Conservation (phyloP, 2,329 filamentous ascomycete species). For the Phyllosticta citribraziliensis region DNA sequence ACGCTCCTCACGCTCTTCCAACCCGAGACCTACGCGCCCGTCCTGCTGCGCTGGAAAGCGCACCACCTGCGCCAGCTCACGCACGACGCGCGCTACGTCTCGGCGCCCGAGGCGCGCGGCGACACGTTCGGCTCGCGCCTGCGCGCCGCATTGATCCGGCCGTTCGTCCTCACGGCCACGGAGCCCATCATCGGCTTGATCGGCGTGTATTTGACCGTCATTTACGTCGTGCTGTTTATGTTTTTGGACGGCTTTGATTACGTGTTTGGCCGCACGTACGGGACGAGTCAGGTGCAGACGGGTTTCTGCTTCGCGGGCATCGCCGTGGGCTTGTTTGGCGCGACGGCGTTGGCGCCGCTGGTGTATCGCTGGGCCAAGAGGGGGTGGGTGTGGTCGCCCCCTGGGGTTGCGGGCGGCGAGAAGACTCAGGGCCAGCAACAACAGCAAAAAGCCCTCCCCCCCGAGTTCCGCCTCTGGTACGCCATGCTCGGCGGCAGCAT, state of each 20-base stretch:
- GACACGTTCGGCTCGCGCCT: slow-evolving; percentile 29
- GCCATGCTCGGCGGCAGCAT: slow-evolving; percentile 33
- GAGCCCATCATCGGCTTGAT: slow-evolving; percentile 39
- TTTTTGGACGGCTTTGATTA: slow-evolving; percentile 43
- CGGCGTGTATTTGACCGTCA: slow-evolving; percentile 40
- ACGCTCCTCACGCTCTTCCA: slow-evolving; percentile 31
- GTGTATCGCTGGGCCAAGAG: slow-evolving; percentile 35
- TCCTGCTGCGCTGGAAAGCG: slow-evolving; percentile 28
- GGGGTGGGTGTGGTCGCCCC: no score
- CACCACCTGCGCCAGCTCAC: slow-evolving; percentile 19
- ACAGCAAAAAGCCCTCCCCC: not conserved
- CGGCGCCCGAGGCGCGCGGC: slow-evolving; percentile 36
- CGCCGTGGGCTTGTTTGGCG: slow-evolving; percentile 31
- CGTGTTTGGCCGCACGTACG: slow-evolving; percentile 42
- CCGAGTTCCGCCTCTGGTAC: slow-evolving; percentile 29
- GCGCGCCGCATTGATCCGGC: slow-evolving; percentile 30
- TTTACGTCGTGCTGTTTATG: slow-evolving; percentile 47
- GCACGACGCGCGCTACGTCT: slow-evolving; percentile 36
- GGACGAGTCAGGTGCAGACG: slow-evolving; percentile 30
- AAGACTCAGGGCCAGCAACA: no score
- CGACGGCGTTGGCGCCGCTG: slow-evolving; percentile 32
- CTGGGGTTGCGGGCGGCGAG: no score
- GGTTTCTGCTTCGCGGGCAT: slow-evolving; percentile 41
- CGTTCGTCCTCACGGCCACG: slow-evolving; percentile 31
- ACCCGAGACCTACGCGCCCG: slow-evolving; percentile 42